A percentile compares a stretch with the other conserved stretches of the same genome.
These are phyloP conservation scores for Chenopodium album DNA, from an alignment of 148 eudicot genomes.

Conservation along the genomic window DNA sequence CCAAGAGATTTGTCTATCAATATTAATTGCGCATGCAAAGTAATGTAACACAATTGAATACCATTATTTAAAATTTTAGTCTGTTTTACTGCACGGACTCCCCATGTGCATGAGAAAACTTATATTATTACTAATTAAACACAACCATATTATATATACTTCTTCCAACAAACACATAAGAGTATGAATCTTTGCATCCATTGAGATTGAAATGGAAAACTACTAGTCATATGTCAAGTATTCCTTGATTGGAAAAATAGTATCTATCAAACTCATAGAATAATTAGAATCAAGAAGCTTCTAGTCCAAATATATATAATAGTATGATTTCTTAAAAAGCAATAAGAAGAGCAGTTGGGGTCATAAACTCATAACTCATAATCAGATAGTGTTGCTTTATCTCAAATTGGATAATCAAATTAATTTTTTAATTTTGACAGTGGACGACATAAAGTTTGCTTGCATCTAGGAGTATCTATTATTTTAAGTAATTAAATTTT, in stretches of 20 bases:
- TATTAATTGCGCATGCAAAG: too few species aligned
- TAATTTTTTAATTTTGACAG: neutral
- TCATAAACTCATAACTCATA: neutral
- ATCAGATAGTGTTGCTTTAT: slow-evolving; percentile 19
- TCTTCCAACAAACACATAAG: neutral
- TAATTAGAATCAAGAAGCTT: slow-evolving; percentile 3
- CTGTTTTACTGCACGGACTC: too few species aligned
- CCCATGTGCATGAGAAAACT: too few species aligned
- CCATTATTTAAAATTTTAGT: too few species aligned
- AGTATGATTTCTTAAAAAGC: neutral
- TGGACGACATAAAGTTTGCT: slow-evolving; percentile 7
- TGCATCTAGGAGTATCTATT: slow-evolving; percentile 15
- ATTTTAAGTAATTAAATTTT: neutral
- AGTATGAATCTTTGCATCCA: neutral
- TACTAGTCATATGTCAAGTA: neutral
- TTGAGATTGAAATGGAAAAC: neutral
- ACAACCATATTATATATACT: neutral
- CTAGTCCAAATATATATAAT: neutral
- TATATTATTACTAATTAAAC: too few species aligned
- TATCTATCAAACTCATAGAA: neutral
- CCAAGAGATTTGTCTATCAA: too few species aligned
- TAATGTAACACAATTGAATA: too few species aligned
- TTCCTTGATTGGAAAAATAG: neutral
- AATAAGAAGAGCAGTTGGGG: slow-evolving; percentile 12
- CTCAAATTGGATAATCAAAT: slow-evolving; percentile 10